These are phyloP conservation scores for Talaromyces marneffei DNA, from an alignment of 2,329 filamentous ascomycete genomes.

Conservation along the genomic window DNA sequence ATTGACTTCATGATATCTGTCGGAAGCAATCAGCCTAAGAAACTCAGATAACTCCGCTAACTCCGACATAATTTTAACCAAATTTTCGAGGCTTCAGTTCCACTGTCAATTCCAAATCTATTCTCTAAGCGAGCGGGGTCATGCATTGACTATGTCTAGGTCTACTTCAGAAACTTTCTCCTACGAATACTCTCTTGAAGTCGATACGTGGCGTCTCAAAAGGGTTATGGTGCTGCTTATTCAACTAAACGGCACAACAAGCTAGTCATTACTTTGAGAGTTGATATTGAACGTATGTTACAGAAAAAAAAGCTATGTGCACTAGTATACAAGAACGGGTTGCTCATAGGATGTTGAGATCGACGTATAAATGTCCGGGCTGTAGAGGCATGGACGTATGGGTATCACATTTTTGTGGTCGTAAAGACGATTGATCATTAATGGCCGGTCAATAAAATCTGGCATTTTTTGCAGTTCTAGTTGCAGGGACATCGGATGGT, in stretches of 20 bases:
- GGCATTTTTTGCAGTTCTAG: neutral
- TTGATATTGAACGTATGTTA: neutral
- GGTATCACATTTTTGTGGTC: slow-evolving; percentile 9
- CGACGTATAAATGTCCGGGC: neutral
- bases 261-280: too few species aligned
- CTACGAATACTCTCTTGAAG: too few species aligned
- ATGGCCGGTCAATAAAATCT: slow-evolving; percentile 3
- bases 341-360: neutral
- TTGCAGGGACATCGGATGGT: neutral
- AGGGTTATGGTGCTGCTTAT: too few species aligned
- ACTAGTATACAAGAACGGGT: neutral
- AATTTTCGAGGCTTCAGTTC: neutral
- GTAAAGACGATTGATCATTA: neutral
- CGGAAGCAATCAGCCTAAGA: neutral
- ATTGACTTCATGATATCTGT: neutral
- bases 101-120: too few species aligned
- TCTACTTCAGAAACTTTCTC: too few species aligned
- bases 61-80: neutral
- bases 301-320: neutral
- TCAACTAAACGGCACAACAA: neutral
- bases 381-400: neutral
- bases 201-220: too few species aligned
- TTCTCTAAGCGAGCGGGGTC: too few species aligned
- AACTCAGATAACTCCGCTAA: slow-evolving; percentile 4
- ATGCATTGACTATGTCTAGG: too few species aligned